Evolutionary conservation across 345 rosid species (phyloP).

Genomic region (Clausena lansium): DNA sequence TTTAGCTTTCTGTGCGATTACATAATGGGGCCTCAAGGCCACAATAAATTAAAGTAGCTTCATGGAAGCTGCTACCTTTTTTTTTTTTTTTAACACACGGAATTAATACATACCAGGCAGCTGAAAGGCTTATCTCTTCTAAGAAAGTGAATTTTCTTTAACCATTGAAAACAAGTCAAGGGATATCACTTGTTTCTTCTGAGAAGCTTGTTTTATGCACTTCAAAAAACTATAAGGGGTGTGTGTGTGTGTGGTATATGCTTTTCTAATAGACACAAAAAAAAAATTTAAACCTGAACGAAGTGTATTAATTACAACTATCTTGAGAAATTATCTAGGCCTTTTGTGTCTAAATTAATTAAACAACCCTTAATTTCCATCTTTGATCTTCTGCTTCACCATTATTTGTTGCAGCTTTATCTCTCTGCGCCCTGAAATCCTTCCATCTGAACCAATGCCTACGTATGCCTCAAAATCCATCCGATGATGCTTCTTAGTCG

Average conservation of each 20-base stretch:
- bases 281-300: background rate
- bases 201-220: background rate
- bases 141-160: background rate
- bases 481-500: conserved; percentile 4
- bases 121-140: background rate
- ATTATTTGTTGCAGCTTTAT: conserved; percentile 1
- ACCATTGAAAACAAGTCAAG: background rate
- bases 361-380: background rate
- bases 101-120: background rate
- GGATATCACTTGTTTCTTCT: too few species aligned
- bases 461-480: background rate
- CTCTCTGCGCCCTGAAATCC: background rate
- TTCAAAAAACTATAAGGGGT: background rate
- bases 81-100: background rate
- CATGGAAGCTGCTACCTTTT: background rate
- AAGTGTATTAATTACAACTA: background rate
- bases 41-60: background rate
- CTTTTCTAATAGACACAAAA: background rate
- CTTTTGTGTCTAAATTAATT: background rate
- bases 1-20: background rate
- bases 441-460: conserved; percentile 8
- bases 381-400: background rate
- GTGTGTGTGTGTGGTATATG: too few species aligned
- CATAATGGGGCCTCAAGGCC: background rate
- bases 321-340: background rate